These are phyloP conservation scores for Verbena officinalis DNA, from an alignment of 257 asterid genomes.

Conservation along the genomic window DNA sequence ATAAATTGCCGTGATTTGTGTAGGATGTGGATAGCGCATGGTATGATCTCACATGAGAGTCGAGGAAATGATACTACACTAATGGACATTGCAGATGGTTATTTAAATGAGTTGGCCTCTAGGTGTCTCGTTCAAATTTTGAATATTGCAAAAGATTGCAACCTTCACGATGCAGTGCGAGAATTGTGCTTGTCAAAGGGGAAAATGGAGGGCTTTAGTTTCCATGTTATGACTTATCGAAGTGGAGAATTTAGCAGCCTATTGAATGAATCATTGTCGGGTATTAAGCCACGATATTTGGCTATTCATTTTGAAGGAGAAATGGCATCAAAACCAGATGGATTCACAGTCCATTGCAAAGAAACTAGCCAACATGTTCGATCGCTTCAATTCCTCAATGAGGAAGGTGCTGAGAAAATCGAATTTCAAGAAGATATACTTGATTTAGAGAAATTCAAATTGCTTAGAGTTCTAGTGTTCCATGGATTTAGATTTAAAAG, in stretches of 20 bases:
- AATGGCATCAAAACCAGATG: not conserved
- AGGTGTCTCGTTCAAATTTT: constrained; percentile 24
- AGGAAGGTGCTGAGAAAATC: not conserved
- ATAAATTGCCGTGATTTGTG: not conserved
- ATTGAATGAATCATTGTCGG: not conserved
- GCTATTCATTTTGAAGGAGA: not conserved
- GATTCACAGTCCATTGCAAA: not conserved
- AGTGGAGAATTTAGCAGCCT: not conserved
- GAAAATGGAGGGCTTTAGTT: not conserved
- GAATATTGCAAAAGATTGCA: not conserved
- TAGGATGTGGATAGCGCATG: constrained; percentile 27
- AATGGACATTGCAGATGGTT: not conserved
- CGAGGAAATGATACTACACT: not conserved
- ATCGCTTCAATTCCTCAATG: not conserved
- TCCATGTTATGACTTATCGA: not conserved
- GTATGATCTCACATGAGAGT: constrained; percentile 14
- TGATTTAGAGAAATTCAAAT: not conserved
- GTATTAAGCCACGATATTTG: too few relatives aligned
- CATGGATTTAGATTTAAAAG: not conserved
- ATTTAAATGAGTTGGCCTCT: constrained; percentile 23
- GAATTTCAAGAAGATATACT: not conserved
- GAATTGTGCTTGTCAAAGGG: constrained; percentile 11
- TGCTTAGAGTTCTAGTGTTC: not conserved
- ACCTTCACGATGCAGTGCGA: constrained; percentile 29
- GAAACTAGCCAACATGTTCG: not conserved